A percentile compares a stretch with the other conserved stretches of the same genome.
Evolutionary conservation across 345 rosid species (phyloP).

Genomic region (Sisymbrium irio): DNA sequence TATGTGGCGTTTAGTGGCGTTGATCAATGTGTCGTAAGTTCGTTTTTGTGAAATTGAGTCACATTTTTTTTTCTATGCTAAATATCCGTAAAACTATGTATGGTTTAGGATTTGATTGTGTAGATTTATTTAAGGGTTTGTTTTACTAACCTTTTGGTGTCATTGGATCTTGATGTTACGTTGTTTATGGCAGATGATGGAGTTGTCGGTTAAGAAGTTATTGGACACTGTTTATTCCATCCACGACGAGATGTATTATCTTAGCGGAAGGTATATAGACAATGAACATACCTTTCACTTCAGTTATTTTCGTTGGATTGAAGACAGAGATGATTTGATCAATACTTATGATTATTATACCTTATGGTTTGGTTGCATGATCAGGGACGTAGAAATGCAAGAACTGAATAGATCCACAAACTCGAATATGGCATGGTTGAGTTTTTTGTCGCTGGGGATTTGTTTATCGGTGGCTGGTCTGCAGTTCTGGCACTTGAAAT

Average conservation of each 20-base stretch:
- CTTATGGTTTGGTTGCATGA: neutral
- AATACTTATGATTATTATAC: neutral
- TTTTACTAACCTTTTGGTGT: neutral
- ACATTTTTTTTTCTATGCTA: neutral
- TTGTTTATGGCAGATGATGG: constrained; percentile 55
- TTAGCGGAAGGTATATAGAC: constrained; percentile 65
- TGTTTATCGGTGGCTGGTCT: constrained; percentile 33
- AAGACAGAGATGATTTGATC: neutral
- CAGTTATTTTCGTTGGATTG: neutral
- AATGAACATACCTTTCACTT: neutral
- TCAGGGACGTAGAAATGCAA: constrained; percentile 27
- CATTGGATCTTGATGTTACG: constrained; percentile 18
- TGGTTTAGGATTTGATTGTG: neutral
- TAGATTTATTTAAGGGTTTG: neutral
- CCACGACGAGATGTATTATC: constrained; percentile 76
- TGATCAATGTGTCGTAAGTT: neutral
- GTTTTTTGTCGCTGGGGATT: constrained; percentile 15
- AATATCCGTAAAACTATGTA: neutral
- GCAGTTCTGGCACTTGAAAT: constrained; percentile 28
- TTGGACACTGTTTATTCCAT: constrained; percentile 55
- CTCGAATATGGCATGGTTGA: constrained; percentile 28
- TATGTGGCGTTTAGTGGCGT: neutral
- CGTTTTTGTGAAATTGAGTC: neutral
- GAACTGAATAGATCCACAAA: constrained; percentile 28
- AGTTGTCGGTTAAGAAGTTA: constrained; percentile 61